Percentiles rank a stretch among this genome's conserved stretches.
phyloP scores from a whole-genome alignment of 2,329 filamentous ascomycete species.

The Aspergillus oerlinghausenensis region DNA sequence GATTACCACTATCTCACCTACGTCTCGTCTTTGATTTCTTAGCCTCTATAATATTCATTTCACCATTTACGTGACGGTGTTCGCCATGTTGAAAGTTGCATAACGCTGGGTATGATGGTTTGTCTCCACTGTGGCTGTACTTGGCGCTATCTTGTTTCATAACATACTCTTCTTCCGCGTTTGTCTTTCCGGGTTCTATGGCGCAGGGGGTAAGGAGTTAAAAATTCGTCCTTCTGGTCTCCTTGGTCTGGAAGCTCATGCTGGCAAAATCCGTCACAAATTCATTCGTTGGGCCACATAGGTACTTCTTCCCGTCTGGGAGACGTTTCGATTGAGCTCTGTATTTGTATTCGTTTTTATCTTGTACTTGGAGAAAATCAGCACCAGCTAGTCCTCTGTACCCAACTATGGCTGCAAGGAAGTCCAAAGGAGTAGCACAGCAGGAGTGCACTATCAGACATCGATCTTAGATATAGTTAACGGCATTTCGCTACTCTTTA shows the following conservation, averaged over 20 bases:
- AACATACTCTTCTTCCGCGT: conserved; percentile 1
- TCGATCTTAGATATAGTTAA: too few relatives aligned
- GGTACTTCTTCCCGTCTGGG: background rate
- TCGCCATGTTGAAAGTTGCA: background rate
- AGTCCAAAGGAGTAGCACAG: too few relatives aligned
- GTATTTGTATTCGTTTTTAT: too few relatives aligned
- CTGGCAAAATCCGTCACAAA: background rate
- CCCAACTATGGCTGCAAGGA: too few relatives aligned
- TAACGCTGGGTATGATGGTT: background rate
- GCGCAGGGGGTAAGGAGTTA: conserved; percentile 13
- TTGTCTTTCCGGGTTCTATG: conserved; percentile 2
- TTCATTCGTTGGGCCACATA: background rate
- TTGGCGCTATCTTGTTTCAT: conserved; percentile 9
- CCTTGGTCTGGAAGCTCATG: background rate
- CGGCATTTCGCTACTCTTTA: too few relatives aligned
- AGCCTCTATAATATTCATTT: background rate
- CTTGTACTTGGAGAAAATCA: too few relatives aligned
- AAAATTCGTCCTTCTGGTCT: conserved; percentile 7
- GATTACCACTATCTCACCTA: background rate
- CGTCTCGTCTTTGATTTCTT: background rate
- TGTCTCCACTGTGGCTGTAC: conserved; percentile 5
- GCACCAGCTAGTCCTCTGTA: too few relatives aligned
- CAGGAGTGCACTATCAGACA: too few relatives aligned
- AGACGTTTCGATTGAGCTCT: background rate
- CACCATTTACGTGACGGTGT: background rate